Evolutionary conservation across 805 yeast species (phyloP).

Genomic region (Suhomyces xylopsoci): DNA sequence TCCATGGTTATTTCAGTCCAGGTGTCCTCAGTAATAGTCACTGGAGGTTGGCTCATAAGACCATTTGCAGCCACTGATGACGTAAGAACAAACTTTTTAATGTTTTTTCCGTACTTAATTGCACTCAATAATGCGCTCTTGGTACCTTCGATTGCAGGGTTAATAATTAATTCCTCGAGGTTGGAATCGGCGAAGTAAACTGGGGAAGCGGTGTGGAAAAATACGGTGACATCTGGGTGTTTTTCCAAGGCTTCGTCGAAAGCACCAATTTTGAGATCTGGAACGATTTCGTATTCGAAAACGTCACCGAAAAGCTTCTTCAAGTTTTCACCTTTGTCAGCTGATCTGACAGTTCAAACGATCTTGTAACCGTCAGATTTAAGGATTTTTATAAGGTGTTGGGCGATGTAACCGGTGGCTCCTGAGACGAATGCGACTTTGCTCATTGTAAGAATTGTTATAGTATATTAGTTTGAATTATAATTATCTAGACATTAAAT

Average conservation of each 20-base stretch:
- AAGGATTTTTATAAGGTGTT: conserved; percentile 20
- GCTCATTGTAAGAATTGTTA: background rate
- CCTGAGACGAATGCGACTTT: conserved; percentile 26
- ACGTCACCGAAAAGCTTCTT: conserved; percentile 8
- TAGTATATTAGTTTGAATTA: background rate
- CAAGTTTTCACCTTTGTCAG: conserved; percentile 16
- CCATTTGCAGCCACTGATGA: conserved; percentile 15
- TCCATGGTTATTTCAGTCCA: conserved; percentile 58
- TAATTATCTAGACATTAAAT: no score
- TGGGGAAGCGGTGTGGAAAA: conserved; percentile 36
- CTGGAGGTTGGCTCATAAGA: conserved; percentile 6
- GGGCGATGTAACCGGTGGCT: conserved; percentile 34
- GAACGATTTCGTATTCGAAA: conserved; percentile 23
- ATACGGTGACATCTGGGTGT: conserved; percentile 24
- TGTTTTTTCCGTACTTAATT: conserved; percentile 13
- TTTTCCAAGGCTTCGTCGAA: conserved; percentile 24
- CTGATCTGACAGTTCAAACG: conserved; percentile 26
- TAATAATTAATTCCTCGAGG: conserved; percentile 16
- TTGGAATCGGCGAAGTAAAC: conserved; percentile 16
- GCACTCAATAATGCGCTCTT: conserved; percentile 16
- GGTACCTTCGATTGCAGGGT: conserved; percentile 32
- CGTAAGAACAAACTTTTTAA: conserved; percentile 15
- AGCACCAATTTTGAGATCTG: conserved; percentile 21
- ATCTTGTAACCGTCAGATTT: conserved; percentile 21
- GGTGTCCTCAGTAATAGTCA: conserved; percentile 35